Percentiles rank a stretch among this genome's conserved stretches.
phyloP scores from a whole-genome alignment of 2,329 filamentous ascomycete species.

The Hymenoscyphus fructigenus region DNA sequence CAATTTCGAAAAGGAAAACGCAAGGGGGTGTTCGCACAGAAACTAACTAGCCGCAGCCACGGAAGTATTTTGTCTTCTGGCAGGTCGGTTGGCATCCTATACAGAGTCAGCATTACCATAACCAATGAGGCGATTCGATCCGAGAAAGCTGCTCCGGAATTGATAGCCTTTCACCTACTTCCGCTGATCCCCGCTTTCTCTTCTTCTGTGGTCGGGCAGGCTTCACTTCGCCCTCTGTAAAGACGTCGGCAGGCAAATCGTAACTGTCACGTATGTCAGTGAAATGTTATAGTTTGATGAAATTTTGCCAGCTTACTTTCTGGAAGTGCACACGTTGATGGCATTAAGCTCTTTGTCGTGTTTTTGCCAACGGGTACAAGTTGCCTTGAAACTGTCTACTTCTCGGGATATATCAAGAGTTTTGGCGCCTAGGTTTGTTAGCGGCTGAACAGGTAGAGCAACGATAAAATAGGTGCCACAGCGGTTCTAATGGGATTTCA shows the following conservation, averaged over 20 bases:
- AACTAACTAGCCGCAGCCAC: conserved; percentile 33
- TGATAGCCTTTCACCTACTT: conserved; percentile 33
- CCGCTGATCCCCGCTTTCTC: conserved; percentile 34
- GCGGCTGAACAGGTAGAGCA: conserved; percentile 31
- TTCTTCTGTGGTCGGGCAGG: conserved; percentile 45
- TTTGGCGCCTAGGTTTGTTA: conserved; percentile 56
- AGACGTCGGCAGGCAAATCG: conserved; percentile 86
- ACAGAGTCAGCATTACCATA: conserved; percentile 26
- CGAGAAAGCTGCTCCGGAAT: conserved; percentile 4
- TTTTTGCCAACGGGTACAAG: conserved; percentile 72
- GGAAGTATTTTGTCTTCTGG: conserved; percentile 38
- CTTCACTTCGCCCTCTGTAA: conserved; percentile 73
- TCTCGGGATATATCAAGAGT: conserved; percentile 76
- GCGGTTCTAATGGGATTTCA: conserved; percentile 11
- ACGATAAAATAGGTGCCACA: background rate
- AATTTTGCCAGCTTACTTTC: conserved; percentile 63
- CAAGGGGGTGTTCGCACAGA: conserved; percentile 31
- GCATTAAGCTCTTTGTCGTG: conserved; percentile 76
- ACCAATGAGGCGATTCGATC: background rate
- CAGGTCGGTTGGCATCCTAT: conserved; percentile 31
- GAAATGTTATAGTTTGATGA: background rate
- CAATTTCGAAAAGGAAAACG: conserved; percentile 27
- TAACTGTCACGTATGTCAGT: conserved; percentile 55
- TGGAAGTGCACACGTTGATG: conserved; percentile 70
- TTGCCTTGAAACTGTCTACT: conserved; percentile 82